Percentiles rank a stretch among this genome's conserved stretches.
phyloP scores from a whole-genome alignment of 2,329 filamentous ascomycete species.

The Ascochyta koolunga region DNA sequence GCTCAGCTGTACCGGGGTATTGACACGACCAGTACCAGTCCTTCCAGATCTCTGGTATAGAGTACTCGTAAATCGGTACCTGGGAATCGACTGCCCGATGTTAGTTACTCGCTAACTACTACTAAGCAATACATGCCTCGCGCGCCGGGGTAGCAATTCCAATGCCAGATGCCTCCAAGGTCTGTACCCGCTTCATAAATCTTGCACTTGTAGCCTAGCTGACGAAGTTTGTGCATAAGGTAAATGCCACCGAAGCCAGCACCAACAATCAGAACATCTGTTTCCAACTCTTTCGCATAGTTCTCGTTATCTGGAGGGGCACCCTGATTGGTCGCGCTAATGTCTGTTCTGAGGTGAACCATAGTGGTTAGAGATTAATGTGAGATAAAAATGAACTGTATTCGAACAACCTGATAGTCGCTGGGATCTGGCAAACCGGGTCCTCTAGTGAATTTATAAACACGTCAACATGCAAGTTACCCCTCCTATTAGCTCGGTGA shows the following conservation, averaged over 20 bases:
- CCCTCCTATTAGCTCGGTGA: constrained; percentile 21
- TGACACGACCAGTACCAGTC: constrained; percentile 64
- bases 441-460: constrained; percentile 21
- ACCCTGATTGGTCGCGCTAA: constrained; percentile 32
- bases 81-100: constrained; percentile 49
- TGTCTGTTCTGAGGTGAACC: constrained; percentile 43
- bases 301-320: constrained; percentile 32
- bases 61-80: constrained; percentile 56
- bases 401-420: neutral
- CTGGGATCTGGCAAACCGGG: neutral
- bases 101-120: neutral
- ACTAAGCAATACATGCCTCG: constrained; percentile 21
- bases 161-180: constrained; percentile 54
- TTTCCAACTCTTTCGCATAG: constrained; percentile 45
- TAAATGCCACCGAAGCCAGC: constrained; percentile 52
- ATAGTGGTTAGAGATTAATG: constrained; percentile 21
- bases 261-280: constrained; percentile 49
- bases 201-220: constrained; percentile 49
- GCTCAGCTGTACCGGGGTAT: constrained; percentile 60
- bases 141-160: constrained; percentile 55
- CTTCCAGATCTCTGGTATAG: constrained; percentile 56
- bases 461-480: constrained; percentile 18
- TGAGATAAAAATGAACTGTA: neutral
- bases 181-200: constrained; percentile 50
- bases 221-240: constrained; percentile 50